Evolutionary conservation across 164 flowering plant species (phyloP), one percentile per base, ranked within the genome.

Genomic region (Vitis rupestris): DNA sequence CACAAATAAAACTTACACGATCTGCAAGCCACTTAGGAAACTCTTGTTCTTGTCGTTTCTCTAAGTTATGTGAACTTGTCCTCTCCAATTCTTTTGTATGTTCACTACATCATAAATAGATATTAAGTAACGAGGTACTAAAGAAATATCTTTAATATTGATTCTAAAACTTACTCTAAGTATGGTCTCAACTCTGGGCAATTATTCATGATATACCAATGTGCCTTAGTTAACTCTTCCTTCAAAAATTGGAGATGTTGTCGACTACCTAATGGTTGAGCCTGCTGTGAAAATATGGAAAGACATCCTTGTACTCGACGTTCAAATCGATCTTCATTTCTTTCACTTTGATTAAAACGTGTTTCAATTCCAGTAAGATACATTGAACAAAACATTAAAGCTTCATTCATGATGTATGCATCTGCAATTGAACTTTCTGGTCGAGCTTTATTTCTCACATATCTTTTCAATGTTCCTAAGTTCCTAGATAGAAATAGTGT

Each of bases 361-460:
- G 62, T 59, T 30, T 59, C 62, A 59, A 59, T n/a, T 27, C n/a
- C 47, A 30, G 10, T 12, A 23, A 59, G 47, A 59, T 59, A 59
- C 62, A 23, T 23, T 30, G 62, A 59, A 59, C 62, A 59, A 59
- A 59, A 59, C 8, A 47, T 59, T n/a, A 59, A 59, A 2, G 62
- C 10, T 59, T 59, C 62, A 7, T 30, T 59, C 15, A 59, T 13
- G 30, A 23, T 59, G 62, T 59, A 59, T 7, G 44, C 62, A 4
- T 59, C 62, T 8, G 62, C 62, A 27, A 19, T 19, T 19, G 23
- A 19, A 19, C 23, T 1, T 19, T 19, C 23, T 19, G 23, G 23
- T 19, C 23, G 23, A 19, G 23, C 23, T 19, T 19, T 19, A 19
- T 19, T 19, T 19, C 23, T 19, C 23, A 19, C 23, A 19, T 19